Conservation (phyloP, 352 stramenopile species). For the Phytopythium cucurbitacearum region DNA sequence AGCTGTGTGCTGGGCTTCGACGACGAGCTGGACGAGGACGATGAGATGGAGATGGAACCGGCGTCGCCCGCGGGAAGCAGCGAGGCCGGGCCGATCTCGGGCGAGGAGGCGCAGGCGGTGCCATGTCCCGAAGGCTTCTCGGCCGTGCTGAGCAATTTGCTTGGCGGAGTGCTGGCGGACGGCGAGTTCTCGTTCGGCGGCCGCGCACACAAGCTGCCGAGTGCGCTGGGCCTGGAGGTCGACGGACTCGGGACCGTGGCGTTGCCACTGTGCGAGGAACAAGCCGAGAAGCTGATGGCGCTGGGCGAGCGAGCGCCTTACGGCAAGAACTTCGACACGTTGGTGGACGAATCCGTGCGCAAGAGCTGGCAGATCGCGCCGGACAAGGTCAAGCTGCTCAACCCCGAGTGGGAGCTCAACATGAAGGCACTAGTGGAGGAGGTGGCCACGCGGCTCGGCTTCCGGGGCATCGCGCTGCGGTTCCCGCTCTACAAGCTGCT, state of each 20-base stretch:
- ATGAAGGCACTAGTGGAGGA: conserved; percentile 5
- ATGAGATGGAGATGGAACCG: conserved; percentile 4
- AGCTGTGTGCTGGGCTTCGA: neutral
- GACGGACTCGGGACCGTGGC: conserved; percentile 8
- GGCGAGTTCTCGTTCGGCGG: conserved; percentile 14
- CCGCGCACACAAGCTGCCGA: conserved; percentile 7
- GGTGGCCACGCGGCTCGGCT: conserved; percentile 7
- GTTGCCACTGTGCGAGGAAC: conserved; percentile 7
- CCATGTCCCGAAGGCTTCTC: conserved; percentile 1
- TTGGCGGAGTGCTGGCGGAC: conserved; percentile 2
- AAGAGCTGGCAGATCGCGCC: conserved; percentile 11
- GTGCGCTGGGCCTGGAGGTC: conserved; percentile 7
- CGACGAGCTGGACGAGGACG: neutral
- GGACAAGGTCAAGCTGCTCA: conserved; percentile 10
- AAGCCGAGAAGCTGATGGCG: conserved; percentile 5
- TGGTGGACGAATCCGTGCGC: conserved; percentile 8
- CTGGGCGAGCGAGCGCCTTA: conserved; percentile 6
- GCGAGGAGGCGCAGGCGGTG: neutral
- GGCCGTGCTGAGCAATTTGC: conserved; percentile 10
- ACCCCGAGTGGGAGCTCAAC: conserved; percentile 8
- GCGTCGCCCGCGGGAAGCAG: conserved; percentile 2
- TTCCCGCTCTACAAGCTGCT: conserved; percentile 39
- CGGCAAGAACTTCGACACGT: conserved; percentile 4
- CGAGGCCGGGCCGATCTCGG: conserved; percentile 1
- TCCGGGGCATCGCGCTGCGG: conserved; percentile 7